These are phyloP conservation scores for Ganoderma sp. DNA, from an alignment of 1,284 basidiomycete species.

Conservation along the genomic window DNA sequence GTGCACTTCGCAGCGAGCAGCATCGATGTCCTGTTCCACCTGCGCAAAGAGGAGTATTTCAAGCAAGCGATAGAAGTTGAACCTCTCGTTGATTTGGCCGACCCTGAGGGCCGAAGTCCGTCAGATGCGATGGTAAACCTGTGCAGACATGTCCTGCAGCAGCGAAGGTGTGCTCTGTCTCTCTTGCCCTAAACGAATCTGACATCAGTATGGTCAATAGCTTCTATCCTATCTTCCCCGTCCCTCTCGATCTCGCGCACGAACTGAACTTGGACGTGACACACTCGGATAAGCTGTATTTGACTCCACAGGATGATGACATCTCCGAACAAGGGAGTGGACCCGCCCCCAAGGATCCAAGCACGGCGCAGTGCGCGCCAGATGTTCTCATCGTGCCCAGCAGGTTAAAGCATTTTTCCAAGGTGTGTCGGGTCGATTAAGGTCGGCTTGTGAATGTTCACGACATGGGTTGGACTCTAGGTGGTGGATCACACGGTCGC, in stretches of 20 bases:
- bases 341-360: slow-evolving; percentile 27
- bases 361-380: slow-evolving; percentile 52
- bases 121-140: slow-evolving; percentile 81
- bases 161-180: slow-evolving; percentile 68
- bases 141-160: slow-evolving; percentile 83
- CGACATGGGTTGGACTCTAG: slow-evolving; percentile 44
- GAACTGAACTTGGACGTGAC: slow-evolving; percentile 90
- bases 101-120: slow-evolving; percentile 49
- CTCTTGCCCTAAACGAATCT: neutral
- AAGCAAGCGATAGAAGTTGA: slow-evolving; percentile 74
- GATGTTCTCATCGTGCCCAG: slow-evolving; percentile 88
- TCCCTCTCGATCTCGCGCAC: slow-evolving; percentile 71
- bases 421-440: slow-evolving; percentile 55
- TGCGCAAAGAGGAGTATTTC: slow-evolving; percentile 84
- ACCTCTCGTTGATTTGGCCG: slow-evolving; percentile 46
- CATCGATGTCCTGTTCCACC: slow-evolving; percentile 88
- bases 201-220: slow-evolving; percentile 45
- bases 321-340: slow-evolving; percentile 46
- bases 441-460: no score
- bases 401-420: slow-evolving; percentile 84
- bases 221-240: slow-evolving; percentile 96
- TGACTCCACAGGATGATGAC: slow-evolving; percentile 45
- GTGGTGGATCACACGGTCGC: slow-evolving; percentile 68
- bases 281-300: slow-evolving; percentile 62
- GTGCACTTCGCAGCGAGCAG: slow-evolving; percentile 81